Evolutionary conservation across 441 rosid species (phyloP).

Genomic region (Omphalea diandra): DNA sequence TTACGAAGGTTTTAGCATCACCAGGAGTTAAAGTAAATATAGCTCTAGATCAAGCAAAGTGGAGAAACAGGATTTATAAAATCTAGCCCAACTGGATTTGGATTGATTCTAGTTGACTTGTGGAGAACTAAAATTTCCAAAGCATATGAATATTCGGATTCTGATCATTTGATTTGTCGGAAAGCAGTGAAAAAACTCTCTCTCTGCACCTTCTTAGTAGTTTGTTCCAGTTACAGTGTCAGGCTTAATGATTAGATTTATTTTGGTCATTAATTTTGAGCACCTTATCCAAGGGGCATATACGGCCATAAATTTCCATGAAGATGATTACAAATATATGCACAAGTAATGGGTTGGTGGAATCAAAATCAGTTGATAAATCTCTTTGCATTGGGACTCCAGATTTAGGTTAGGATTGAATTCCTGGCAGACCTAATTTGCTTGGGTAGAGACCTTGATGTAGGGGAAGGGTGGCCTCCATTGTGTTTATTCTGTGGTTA

Average conservation of each 20-base stretch:
- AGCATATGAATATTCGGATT: not conserved
- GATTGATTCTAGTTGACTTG: not conserved
- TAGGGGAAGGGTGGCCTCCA: not conserved
- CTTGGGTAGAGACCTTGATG: not conserved
- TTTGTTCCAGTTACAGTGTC: not conserved
- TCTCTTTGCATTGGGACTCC: no score
- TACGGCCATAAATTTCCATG: not conserved
- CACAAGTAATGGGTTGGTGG: not conserved
- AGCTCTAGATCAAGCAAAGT: not conserved
- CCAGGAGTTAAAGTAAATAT: not conserved
- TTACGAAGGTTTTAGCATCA: not conserved
- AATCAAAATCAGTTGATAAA: not conserved
- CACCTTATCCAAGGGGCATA: not conserved
- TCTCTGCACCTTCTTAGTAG: not conserved
- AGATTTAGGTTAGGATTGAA: not conserved
- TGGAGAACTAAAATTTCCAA: not conserved
- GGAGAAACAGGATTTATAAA: not conserved
- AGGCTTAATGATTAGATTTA: not conserved
- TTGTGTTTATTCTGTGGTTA: not conserved
- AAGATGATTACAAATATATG: not conserved
- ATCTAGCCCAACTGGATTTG: not conserved
- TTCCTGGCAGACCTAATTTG: not conserved
- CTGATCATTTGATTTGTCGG: not conserved
- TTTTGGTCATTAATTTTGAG: not conserved
- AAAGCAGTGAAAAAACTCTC: not conserved